Conservation (phyloP, 1,284 basidiomycete species). For the Meira nashicola region DNA sequence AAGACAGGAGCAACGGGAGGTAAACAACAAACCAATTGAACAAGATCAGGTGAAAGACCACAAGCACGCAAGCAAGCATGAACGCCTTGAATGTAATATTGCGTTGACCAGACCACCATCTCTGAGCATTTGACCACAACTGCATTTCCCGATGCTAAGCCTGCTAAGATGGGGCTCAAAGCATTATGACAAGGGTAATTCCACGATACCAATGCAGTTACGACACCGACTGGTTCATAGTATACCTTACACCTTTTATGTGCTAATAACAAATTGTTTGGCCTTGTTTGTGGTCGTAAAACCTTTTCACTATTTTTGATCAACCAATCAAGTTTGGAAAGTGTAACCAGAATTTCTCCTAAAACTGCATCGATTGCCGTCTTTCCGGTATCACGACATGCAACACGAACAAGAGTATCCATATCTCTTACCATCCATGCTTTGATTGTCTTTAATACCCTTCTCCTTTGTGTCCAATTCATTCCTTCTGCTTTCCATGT, state of each 20-base stretch:
- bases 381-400: constrained; percentile 91
- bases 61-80: constrained; percentile 58
- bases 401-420: constrained; percentile 77
- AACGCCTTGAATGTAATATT: constrained; percentile 60
- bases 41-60: constrained; percentile 67
- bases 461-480: constrained; percentile 70
- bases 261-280: constrained; percentile 68
- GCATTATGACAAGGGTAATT: constrained; percentile 71
- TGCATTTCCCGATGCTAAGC: constrained; percentile 83
- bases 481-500: constrained; percentile 62
- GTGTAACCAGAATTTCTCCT: constrained; percentile 46
- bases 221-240: constrained; percentile 89
- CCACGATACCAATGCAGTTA: constrained; percentile 89
- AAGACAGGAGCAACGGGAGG: constrained; percentile 78
- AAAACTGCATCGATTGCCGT: constrained; percentile 70
- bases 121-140: constrained; percentile 69
- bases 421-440: constrained; percentile 86
- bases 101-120: constrained; percentile 42
- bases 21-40: constrained; percentile 67
- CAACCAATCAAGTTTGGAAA: constrained; percentile 45
- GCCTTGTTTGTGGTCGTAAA: constrained; percentile 26
- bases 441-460: constrained; percentile 75
- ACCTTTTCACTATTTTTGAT: constrained; percentile 33
- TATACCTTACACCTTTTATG: constrained; percentile 76
- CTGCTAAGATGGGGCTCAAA: constrained; percentile 84